Base-by-base conservation (phyloP, 1,139 yeast genomes). In the Yamadazyma pseudoaaseri region DNA sequence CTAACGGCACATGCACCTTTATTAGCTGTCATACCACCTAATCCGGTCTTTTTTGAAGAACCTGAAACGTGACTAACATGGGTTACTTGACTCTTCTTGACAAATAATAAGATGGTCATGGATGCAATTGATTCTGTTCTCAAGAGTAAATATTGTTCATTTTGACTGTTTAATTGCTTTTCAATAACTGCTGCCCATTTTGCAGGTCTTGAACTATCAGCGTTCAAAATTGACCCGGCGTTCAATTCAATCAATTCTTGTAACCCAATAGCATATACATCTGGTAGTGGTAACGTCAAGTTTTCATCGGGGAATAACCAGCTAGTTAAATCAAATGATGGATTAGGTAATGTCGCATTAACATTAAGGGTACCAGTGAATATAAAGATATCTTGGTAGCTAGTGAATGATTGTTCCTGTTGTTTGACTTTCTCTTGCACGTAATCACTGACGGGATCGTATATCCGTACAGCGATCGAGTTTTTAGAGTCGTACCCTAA, bases 211-310 rank as follows among this genome's bases (percentile, higher is more conserved):
- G 85, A 60, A 18, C 71, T 67, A 69, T 95, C 81, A 41, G 86
- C 77, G 63, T 82, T 71, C 36, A 84, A 62, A 13, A 84, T 80
- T 0, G 92, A 82, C 3, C 95, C 87, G 12, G 96, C 95, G 38
- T 86, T 89, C 37, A 92, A 63, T 48, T 90, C 97, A 27, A 92
- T 86, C 28, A 92, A 80, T 53, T 92, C 99, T 56, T 94, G 98
- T 41, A 92, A 74, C 0, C 98, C 98, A 43, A 92, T 68, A 1
- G 89, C 86, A 38, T 84, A 81, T 23, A 92, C 65, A 45, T 92
- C 96, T 0, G 89, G 83, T 10, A 58, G 47, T 3, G 52, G 49
- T 27, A 41, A 30, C 9, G 72, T 74, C 2, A 69, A 69, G 38
- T 74, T 71, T 34, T 73, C 76, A 1, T 64, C 58, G 0, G 98